A percentile compares a stretch with the other conserved stretches of the same genome.
Conservation (phyloP, 805 yeast species). For the Kluyveromyces aestuarii region DNA sequence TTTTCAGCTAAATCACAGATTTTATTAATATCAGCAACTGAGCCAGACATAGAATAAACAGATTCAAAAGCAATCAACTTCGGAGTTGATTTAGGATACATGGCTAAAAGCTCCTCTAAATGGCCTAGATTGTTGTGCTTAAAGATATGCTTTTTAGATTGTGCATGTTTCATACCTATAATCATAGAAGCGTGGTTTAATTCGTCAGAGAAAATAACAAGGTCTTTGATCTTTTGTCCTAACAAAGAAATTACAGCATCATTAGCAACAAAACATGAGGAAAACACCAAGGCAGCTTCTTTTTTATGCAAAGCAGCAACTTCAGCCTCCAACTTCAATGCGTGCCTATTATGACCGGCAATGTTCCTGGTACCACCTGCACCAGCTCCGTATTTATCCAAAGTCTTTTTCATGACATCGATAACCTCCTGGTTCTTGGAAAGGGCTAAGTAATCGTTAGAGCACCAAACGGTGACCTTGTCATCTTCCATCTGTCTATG, state of each 20-base stretch:
- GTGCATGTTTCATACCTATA: constrained; percentile 86
- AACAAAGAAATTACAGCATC: constrained; percentile 87
- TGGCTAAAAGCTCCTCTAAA: constrained; percentile 67
- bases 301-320: constrained; percentile 87
- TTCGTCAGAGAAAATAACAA: constrained; percentile 88
- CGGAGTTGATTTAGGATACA: constrained; percentile 80
- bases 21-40: constrained; percentile 85
- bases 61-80: constrained; percentile 95
- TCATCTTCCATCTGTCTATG: constrained; percentile 68
- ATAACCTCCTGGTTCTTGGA: constrained; percentile 71
- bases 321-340: constrained; percentile 80
- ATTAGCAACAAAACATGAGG: constrained; percentile 94
- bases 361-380: constrained; percentile 99
- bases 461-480: constrained; percentile 97
- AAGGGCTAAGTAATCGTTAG: constrained; percentile 96
- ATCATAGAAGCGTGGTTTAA: constrained; percentile 98
- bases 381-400: constrained; percentile 92
- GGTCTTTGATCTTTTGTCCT: constrained; percentile 82
- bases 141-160: constrained; percentile 80
- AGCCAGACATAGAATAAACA: constrained; percentile 98
- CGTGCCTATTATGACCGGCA: constrained; percentile 92
- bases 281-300: constrained; percentile 89
- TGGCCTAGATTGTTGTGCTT: constrained; percentile 84
- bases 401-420: constrained; percentile 64
- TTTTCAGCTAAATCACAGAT: constrained; percentile 95